Base-by-base conservation (phyloP, 2,329 filamentous ascomycete genomes). In the Bretziella fagacearum region DNA sequence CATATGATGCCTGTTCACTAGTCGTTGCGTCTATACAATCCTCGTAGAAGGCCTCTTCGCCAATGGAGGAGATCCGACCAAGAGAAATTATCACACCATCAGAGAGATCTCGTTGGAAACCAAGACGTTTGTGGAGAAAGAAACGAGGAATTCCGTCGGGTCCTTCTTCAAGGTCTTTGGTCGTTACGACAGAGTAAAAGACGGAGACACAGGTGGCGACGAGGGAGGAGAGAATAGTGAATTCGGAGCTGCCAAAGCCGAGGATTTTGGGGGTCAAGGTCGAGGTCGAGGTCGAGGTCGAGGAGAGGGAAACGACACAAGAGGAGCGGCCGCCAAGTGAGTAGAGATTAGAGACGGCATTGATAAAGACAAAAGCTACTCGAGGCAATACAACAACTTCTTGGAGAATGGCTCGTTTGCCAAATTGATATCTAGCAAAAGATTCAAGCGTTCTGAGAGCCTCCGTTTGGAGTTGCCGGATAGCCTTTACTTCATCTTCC, bases 51-150 rank as follows among this genome's bases (percentile, higher is more conserved):
- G 83, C 61, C 25, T 84, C 81, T 52, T 93, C 84, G 43, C 78
- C 75, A 4, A 77, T 79, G 59, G 94, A 95, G 0, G 84, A 85
- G n/a, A 96, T 64, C 35, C 89, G 66, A 0, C 84, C 86, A 37
- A 98, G 65, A 2, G 77, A 77, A 7, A 95, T 73, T 1, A 93
- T 66, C 56, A 93, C 89, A 45, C 86, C 11, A n/a, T 41, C 37
- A 22, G 20, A 17, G 11, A 41, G 37, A 13, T 23, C 17, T n/a
- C 22, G 18, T 8, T 41, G 17, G n/a, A n/a, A 23, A 11, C 10
- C 8, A n/a, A 41, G 37, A n/a, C 23, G 37, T 41, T 25, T 23
- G 6, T 33, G 30, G 7, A 33, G 11, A 33, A 33, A 17, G 18
- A 33, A 17, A 6, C 30, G 7, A 33, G 30, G 30, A 7, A 33